Evolutionary conservation across 169 alveolate genomes (phyloP), one percentile per base, ranked within the genome.

Genomic region (Cryptosporidium viatorum): DNA sequence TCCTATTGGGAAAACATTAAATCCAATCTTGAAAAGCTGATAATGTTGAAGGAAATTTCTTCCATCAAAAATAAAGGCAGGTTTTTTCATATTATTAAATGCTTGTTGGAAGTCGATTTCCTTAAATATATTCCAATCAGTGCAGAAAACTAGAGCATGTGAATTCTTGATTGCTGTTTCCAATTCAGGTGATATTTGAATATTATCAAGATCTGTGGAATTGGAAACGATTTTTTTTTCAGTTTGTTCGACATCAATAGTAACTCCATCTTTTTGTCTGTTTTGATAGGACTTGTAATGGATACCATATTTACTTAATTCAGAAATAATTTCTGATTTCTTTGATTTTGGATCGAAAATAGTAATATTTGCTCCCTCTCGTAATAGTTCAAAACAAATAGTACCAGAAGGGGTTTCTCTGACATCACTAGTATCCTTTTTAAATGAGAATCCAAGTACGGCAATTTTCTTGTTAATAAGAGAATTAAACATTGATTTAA

Each of bases 351-450:
- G 98, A 92, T 97, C 98, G 86, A 92, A 96, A 33, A 97, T 92
- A 29, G 91, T 85, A 43, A 94, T 69, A 4, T 73, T 18, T 35
- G 95, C 96, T 3, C 96, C 97, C 75, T 94, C 95, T 35, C 85
- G 62, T 84, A 93, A 68, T 48, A 97, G 92, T 59, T 91, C 59
- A 41, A 85, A 62, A 12, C 93, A 91, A n/a, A 96, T 85, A 48
- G 75, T 73, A 21, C 93, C 84, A 1, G 97, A 93, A 1, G 97
- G 94, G 10, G 97, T 91, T 39, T 92, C 95, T 50, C 99, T 93
- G 18, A 94, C 92, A 89, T 97, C 99, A n/a, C 96, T 95, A 3
- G 98, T 97, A 74, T 97, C 94, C 75, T 95, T 96, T 87, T 97
- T 97, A 92, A 94, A 97, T n/a, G 98, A 93, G 41, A 95, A 93